phyloP scores from a whole-genome alignment of 768 basidiomycete species.

The Boletus coccyginus region DNA sequence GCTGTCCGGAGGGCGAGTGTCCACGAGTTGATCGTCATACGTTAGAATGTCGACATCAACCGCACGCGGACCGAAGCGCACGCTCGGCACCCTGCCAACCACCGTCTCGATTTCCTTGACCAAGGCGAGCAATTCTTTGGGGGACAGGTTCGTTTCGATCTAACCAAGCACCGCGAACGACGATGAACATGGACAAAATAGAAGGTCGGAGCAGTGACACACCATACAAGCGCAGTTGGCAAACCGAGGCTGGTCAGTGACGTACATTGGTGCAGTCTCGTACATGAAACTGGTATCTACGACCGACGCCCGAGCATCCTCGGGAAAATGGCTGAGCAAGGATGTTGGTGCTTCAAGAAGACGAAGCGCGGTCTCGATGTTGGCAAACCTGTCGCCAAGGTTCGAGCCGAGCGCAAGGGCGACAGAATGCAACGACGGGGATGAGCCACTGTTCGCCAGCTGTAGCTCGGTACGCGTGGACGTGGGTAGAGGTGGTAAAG shows the following conservation, averaged over 20 bases:
- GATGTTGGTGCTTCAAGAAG: constrained; percentile 55
- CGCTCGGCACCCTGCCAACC: constrained; percentile 77
- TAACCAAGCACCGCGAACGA: neutral
- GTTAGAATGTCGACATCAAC: constrained; percentile 88
- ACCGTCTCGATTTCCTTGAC: constrained; percentile 70
- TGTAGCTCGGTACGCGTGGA: neutral
- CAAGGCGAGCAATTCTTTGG: constrained; percentile 54
- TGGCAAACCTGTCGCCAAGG: constrained; percentile 79
- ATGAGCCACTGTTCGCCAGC: too few relatives aligned
- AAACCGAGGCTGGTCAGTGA: constrained; percentile 84
- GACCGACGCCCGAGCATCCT: constrained; percentile 38
- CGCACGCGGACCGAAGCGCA: constrained; percentile 83
- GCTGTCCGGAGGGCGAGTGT: constrained; percentile 46
- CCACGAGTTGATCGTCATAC: constrained; percentile 61
- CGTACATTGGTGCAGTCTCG: constrained; percentile 95
- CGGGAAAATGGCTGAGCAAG: constrained; percentile 22
- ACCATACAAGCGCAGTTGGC: constrained; percentile 92
- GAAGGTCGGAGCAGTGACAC: constrained; percentile 26
- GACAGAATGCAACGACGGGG: constrained; percentile 33
- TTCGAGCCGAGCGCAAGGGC: constrained; percentile 89
- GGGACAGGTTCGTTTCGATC: constrained; percentile 73
- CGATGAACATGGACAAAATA: neutral
- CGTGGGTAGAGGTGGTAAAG: too few relatives aligned
- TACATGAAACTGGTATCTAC: constrained; percentile 87
- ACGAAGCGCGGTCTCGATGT: constrained; percentile 77